phyloP scores from a whole-genome alignment of 805 yeast species.

The Metschnikowia koreensis region DNA sequence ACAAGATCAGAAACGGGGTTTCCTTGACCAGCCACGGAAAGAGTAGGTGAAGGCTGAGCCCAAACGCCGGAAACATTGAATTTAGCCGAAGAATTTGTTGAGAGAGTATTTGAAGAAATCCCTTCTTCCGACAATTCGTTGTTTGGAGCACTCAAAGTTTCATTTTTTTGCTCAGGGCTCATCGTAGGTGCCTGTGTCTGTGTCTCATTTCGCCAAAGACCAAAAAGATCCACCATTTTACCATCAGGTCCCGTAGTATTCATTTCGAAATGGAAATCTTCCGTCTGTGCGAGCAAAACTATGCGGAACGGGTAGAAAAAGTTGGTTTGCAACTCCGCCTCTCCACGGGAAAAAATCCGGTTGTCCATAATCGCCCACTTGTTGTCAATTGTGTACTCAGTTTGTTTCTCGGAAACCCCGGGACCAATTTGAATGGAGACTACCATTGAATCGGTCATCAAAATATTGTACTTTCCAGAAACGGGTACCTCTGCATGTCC shows the following conservation, averaged over 20 bases:
- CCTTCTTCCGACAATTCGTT: no score
- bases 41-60: no score
- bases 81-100: no score
- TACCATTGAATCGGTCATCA: not conserved
- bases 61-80: no score
- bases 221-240: slow-evolving; percentile 3
- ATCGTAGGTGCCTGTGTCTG: no score
- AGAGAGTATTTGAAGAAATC: no score
- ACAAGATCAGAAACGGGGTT: not conserved
- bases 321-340: not conserved
- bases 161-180: no score
- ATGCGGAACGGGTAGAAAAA: slow-evolving; percentile 5
- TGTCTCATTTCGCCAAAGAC: not conserved
- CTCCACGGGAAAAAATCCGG: not conserved
- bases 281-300: not conserved
- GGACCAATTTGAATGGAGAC: slow-evolving; percentile 6
- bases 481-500: not conserved
- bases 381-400: not conserved
- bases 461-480: not conserved
- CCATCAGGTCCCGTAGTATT: not conserved
- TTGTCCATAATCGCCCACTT: slow-evolving; percentile 5
- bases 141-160: no score
- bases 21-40: not conserved
- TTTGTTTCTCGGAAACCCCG: not conserved
- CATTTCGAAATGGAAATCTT: not conserved